Evolutionary conservation across 1,139 yeast species (phyloP).

Genomic region (Debaryomyces singareniensis): DNA sequence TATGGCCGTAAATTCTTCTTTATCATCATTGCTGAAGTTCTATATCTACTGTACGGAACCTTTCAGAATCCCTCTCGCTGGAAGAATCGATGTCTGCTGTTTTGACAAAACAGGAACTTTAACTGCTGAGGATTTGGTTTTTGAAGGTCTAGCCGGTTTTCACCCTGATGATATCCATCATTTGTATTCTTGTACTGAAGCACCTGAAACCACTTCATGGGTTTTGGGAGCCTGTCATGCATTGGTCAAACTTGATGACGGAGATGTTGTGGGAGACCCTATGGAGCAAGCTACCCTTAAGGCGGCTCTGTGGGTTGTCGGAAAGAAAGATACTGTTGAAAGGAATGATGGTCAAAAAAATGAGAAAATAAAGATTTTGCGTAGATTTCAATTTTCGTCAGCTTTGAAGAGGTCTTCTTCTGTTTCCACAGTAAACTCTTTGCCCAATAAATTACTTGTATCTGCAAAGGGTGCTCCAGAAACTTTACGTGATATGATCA

Average conservation of each 20-base stretch:
- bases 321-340: constrained; percentile 61
- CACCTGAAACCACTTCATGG: constrained; percentile 61
- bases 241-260: constrained; percentile 85
- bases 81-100: constrained; percentile 97
- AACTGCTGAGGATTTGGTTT: constrained; percentile 93
- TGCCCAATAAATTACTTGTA: constrained; percentile 56
- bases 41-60: constrained; percentile 98
- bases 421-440: constrained; percentile 56
- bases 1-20: constrained; percentile 92
- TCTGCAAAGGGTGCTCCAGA: constrained; percentile 99
- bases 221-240: constrained; percentile 97
- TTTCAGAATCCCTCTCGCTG: constrained; percentile 95
- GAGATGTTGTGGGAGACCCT: constrained; percentile 97
- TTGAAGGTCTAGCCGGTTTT: constrained; percentile 94
- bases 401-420: constrained; percentile 94
- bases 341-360: constrained; percentile 30
- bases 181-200: constrained; percentile 49
- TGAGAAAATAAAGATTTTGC: constrained; percentile 64
- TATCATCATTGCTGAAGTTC: constrained; percentile 79
- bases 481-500: constrained; percentile 75
- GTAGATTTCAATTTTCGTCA: constrained; percentile 96
- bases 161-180: constrained; percentile 48
- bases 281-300: constrained; percentile 96
- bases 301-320: constrained; percentile 83
- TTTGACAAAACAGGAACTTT: constrained; percentile 98